Conservation (phyloP, 225 moss, liverwort and hornwort genomes). For the Bryoerythrophyllum caledonicum region DNA sequence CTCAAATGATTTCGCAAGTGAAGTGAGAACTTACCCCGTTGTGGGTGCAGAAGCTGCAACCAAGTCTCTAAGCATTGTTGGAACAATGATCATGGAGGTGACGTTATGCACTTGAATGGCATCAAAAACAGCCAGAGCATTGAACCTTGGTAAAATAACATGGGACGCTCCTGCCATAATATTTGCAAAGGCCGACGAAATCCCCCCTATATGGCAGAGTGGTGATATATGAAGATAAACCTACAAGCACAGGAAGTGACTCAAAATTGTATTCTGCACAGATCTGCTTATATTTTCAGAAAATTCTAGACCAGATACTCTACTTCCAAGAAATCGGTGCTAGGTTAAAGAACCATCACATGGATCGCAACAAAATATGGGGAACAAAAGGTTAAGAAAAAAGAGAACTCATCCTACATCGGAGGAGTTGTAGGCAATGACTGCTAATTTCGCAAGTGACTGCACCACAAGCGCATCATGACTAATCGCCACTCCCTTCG, state of each 20-base stretch:
- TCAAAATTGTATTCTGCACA: constrained; percentile 18
- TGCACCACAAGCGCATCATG: constrained; percentile 84
- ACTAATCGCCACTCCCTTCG: constrained; percentile 89
- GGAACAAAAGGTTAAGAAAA: constrained; percentile 14
- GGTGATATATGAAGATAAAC: constrained; percentile 85
- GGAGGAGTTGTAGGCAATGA: constrained; percentile 73
- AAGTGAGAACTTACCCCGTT: constrained; percentile 48
- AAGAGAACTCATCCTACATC: constrained; percentile 62
- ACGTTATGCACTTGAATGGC: constrained; percentile 60
- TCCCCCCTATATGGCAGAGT: constrained; percentile 87
- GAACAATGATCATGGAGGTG: constrained; percentile 83
- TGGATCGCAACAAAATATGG: constrained; percentile 6
- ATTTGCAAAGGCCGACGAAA: constrained; percentile 88
- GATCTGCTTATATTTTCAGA: constrained; percentile 12
- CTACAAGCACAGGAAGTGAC: constrained; percentile 41
- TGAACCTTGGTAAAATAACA: constrained; percentile 86
- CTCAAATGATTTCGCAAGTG: constrained; percentile 11
- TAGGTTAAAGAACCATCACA: constrained; percentile 5
- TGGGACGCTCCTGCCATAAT: constrained; percentile 87
- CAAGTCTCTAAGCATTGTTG: constrained; percentile 86
- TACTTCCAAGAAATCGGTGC: neutral
- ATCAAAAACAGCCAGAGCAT: constrained; percentile 57
- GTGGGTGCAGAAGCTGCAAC: constrained; percentile 48
- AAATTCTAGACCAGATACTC: constrained; percentile 16
- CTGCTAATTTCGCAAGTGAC: constrained; percentile 76